Conservation (phyloP, 441 rosid species). For the Geranium incanum region DNA sequence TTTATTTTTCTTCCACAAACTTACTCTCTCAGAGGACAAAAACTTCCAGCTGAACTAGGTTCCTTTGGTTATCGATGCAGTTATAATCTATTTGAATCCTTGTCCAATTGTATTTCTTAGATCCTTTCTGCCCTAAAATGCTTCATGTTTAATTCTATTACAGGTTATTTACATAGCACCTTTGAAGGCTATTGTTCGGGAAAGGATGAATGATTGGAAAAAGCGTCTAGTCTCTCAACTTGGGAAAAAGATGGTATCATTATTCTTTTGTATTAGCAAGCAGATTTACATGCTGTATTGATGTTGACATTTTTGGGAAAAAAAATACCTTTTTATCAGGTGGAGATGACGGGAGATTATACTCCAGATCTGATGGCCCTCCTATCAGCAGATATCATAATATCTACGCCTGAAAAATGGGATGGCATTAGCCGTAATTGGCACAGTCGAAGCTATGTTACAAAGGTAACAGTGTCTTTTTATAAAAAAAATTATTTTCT, state of each 20-base stretch:
- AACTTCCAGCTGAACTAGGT: slow-evolving; percentile 9
- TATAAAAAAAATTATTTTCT: slow-evolving; percentile 10
- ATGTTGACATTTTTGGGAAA: slow-evolving; percentile 7
- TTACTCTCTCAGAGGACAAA: background rate
- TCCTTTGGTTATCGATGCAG: slow-evolving; percentile 3
- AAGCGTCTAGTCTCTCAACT: slow-evolving; percentile 78
- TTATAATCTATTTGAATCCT: background rate
- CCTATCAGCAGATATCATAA: slow-evolving; percentile 92
- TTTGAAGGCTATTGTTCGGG: slow-evolving; percentile 96
- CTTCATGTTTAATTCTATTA: slow-evolving; percentile 16
- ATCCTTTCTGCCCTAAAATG: slow-evolving; percentile 15
- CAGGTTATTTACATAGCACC: slow-evolving; percentile 99
- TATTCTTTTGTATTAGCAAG: slow-evolving; percentile 20
- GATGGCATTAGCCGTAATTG: slow-evolving; percentile 99
- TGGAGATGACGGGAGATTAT: slow-evolving; percentile 99
- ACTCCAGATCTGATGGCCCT: slow-evolving; percentile 97
- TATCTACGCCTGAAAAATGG: slow-evolving; percentile 99
- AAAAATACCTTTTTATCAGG: slow-evolving; percentile 37
- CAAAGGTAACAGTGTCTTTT: slow-evolving; percentile 49
- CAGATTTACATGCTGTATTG: slow-evolving; percentile 11
- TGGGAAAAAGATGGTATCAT: slow-evolving; percentile 80
- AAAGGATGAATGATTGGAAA: slow-evolving; percentile 97
- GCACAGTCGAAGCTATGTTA: slow-evolving; percentile 96
- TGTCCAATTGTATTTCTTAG: slow-evolving; percentile 6
- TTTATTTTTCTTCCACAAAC: background rate